Evolutionary conservation across 1,284 basidiomycete genomes (phyloP), one percentile per base, ranked within the genome.

Genomic region (Mycena citricolor): DNA sequence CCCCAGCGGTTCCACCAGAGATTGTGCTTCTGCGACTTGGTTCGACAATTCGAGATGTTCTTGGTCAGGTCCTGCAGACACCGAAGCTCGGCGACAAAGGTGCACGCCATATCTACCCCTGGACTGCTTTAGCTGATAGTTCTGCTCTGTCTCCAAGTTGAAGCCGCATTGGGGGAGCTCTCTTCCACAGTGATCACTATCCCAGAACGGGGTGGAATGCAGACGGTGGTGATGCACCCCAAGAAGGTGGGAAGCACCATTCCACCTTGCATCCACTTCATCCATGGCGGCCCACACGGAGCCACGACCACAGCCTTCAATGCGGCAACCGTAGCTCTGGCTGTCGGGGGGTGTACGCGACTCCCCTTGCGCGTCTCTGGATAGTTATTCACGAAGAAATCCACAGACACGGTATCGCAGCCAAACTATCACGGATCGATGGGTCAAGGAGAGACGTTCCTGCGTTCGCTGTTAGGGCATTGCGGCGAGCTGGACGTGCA

Each of bases 361-460:
- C 10, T 12, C 14, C 34, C 8, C 28, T 33, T 14, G 31, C 10
- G 5, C 28, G 24, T 20, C 38, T 14, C 20, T 7, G 11, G 10
- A 25, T 3, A 8, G 22, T 30, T 10, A 21, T 30, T 2, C 25
- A 38, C 10, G n/a, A n/a, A 12, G 21, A 10, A 21, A 28, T 8
- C 10, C 12, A 5, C 40, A 85, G 83, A 80, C 54, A 79, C 74
- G 0, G 49, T 86, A 12, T 79, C 78, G 3, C 51, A 75, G 19
- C 77, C 79, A 0, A 88, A 88, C 58, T 90, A 88, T 55, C 82
- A 79, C 0, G 86, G 86, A 1, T 84, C 83, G 0, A 62, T 74
- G 20, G 87, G 86, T 7, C 83, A 69, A 47, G 78, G 79, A 0
- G 70, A 74, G 47, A 55, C 45, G 5, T 61, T 63, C 11, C 52